Evolutionary conservation across 1,284 basidiomycete species (phyloP).

Genomic region (Apiotrichum porosum): DNA sequence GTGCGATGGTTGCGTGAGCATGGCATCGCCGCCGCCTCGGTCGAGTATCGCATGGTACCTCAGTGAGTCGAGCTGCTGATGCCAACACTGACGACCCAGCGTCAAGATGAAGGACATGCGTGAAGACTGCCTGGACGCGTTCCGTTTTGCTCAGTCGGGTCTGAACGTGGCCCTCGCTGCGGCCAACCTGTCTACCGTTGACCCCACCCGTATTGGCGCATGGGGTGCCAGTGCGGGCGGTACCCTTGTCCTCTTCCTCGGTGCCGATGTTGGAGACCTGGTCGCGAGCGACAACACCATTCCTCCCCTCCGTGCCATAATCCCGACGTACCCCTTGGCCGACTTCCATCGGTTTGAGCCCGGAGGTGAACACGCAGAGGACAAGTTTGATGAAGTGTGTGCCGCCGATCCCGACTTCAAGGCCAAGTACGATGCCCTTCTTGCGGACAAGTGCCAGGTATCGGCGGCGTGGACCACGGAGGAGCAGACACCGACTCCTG

Average conservation of each 20-base stretch:
- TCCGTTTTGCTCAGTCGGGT: constrained; percentile 3
- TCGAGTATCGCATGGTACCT: constrained; percentile 19
- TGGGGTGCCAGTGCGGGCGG: constrained; percentile 16
- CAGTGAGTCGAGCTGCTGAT: constrained; percentile 8
- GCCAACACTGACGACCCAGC: background rate
- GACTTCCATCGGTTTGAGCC: too few relatives aligned
- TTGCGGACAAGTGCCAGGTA: too few relatives aligned
- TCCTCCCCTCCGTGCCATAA: too few relatives aligned
- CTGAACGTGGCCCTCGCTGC: constrained; percentile 1
- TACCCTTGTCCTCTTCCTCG: background rate
- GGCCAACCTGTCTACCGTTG: background rate
- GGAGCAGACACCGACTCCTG: too few relatives aligned
- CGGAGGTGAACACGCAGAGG: too few relatives aligned
- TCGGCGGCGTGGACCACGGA: too few relatives aligned
- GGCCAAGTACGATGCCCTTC: background rate
- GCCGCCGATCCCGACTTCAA: background rate
- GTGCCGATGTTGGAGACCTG: background rate
- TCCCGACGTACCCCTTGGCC: too few relatives aligned
- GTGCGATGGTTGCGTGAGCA: constrained; percentile 12
- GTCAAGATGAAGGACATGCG: constrained; percentile 8
- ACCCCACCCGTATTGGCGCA: background rate
- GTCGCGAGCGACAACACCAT: too few relatives aligned
- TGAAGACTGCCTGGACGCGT: constrained; percentile 15
- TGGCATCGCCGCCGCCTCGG: constrained; percentile 14
- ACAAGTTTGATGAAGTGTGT: too few relatives aligned